Conservation (phyloP, 225 moss, liverwort and hornwort species). For the Pseudisothecium myosuroides region DNA sequence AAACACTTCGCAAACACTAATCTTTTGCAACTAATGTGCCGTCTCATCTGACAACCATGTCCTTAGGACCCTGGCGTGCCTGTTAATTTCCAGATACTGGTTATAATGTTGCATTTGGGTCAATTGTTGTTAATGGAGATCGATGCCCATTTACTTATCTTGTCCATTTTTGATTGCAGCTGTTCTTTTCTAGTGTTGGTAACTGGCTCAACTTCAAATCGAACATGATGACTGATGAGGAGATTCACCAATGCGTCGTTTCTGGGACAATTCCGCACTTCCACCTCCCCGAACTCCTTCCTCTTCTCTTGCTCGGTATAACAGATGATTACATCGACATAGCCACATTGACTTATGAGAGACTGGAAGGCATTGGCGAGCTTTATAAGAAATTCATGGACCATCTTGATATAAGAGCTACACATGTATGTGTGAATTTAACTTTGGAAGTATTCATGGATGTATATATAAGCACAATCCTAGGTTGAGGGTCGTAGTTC, state of each 20-base stretch:
- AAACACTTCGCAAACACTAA: too few species aligned
- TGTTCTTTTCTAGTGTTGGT: conserved; percentile 60
- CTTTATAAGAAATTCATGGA: conserved; percentile 42
- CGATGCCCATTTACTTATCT: not conserved
- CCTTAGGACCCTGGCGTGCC: not conserved
- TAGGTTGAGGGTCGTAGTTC: not conserved
- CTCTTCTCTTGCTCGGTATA: conserved; percentile 65
- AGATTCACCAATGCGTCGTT: not conserved
- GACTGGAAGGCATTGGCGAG: conserved; percentile 56
- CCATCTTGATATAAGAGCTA: conserved; percentile 13
- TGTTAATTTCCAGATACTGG: not conserved
- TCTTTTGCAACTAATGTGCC: not conserved
- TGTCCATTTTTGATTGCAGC: conserved; percentile 16
- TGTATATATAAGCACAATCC: not conserved
- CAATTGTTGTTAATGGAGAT: not conserved
- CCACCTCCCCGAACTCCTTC: conserved; percentile 53
- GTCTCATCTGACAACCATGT: not conserved
- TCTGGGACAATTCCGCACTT: conserved; percentile 39
- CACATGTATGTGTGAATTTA: conserved; percentile 7
- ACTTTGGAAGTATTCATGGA: not conserved
- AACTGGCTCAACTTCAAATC: conserved; percentile 72
- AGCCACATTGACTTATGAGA: conserved; percentile 41
- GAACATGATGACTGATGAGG: conserved; percentile 13
- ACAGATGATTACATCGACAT: conserved; percentile 64
- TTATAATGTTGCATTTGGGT: not conserved